Base-by-base conservation (phyloP, 768 basidiomycete species). In the Boletus tomentosulus region DNA sequence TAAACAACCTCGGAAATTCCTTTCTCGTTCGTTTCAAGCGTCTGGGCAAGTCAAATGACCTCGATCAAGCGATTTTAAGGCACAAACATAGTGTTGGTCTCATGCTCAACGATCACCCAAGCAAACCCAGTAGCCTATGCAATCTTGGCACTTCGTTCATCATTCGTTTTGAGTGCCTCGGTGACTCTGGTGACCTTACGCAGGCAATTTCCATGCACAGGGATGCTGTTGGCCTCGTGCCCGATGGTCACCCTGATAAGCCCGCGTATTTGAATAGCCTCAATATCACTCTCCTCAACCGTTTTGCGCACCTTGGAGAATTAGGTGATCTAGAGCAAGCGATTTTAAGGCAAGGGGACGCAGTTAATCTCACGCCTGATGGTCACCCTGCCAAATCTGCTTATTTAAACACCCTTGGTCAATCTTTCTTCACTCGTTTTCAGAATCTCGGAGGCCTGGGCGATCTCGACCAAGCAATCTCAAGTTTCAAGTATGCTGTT, bases 401-500 rank as follows among this genome's bases (percentile, higher is more conserved):
- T 2, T 15, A 8, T 27, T 9, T 56, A 8, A 22, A 2, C 13
- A 48, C 33, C 27, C 53, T 57, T 7, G 45, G 49, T 7, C 9
- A 27, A 6, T 31, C 30, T 1, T 22, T 50, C 8, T 15, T 12
- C 5, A 4, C 6, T 30, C 57, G 54, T 27, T 58, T 58, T 4
- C 47, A 42, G 19, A 46, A 12, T 27, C 15, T 51, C 12, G 54
- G 48, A 5, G 11, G 39, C 1, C 25, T 13, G 11, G 9, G 9
- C 15, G 54, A 57, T 13, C 39, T 55, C 10, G 37, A 31, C 16
- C 44, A 54, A 13, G 48, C 46, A 10, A 50, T 47, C 34, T 37
- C 27, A 31, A 42, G 12, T 33, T 24, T 28, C 12, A n/a, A 11
- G 24, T 22, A 50, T 11, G 56, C 48, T 12, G 22, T 50, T 19